Evolutionary conservation across 2,329 filamentous ascomycete genomes (phyloP).

Genomic region (Pseudocercospora pini-densiflorae): DNA sequence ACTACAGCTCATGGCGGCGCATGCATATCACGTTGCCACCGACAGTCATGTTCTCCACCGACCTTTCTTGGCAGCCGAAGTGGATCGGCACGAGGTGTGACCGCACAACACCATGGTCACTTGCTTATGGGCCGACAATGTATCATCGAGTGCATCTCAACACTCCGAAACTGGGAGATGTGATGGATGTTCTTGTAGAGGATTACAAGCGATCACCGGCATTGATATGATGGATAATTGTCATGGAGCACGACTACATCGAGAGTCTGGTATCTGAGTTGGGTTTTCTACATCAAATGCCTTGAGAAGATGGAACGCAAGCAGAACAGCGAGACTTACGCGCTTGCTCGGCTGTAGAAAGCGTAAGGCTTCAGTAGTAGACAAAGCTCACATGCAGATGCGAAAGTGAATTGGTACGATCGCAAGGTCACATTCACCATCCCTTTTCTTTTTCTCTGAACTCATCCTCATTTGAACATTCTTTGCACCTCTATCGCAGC

Average conservation of each 20-base stretch:
- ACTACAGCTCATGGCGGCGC: background rate
- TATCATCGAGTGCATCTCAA: background rate
- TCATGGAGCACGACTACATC: background rate
- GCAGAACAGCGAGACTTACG: background rate
- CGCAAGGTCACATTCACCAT: background rate
- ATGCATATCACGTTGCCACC: slow-evolving; percentile 9
- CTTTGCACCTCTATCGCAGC: background rate
- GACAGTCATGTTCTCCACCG: background rate
- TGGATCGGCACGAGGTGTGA: background rate
- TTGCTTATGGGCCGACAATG: background rate
- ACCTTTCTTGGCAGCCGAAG: background rate
- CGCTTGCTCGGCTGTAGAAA: background rate
- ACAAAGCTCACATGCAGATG: background rate
- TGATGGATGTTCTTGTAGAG: background rate
- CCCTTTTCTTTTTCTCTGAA: background rate
- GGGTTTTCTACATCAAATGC: background rate
- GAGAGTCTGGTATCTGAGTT: background rate
- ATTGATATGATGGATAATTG: background rate
- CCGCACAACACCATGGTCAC: too few relatives aligned
- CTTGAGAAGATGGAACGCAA: background rate
- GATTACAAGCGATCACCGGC: background rate
- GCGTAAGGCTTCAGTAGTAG: background rate
- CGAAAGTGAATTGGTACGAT: background rate
- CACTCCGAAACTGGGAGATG: background rate
- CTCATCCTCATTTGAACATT: background rate